Evolutionary conservation across 2,329 filamentous ascomycete genomes (phyloP).

Genomic region (Alternaria arborescens): DNA sequence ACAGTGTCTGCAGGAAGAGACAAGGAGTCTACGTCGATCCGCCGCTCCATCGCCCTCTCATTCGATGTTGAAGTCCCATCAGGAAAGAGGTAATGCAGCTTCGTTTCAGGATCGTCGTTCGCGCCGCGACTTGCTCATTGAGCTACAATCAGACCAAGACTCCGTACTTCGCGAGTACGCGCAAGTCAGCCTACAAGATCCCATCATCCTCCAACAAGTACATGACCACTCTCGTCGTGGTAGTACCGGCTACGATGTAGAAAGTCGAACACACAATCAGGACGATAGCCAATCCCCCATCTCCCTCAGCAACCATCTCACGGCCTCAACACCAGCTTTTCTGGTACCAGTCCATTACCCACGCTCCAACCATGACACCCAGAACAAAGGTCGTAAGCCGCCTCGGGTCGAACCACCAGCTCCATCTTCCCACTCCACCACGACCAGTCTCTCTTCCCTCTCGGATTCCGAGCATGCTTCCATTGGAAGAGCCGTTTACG

Average conservation of each 20-base stretch:
- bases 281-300: background rate
- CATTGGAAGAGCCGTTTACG: background rate
- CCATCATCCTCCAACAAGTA: background rate
- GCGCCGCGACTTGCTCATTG: constrained; percentile 4
- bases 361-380: background rate
- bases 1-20: background rate
- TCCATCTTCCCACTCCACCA: background rate
- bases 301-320: background rate
- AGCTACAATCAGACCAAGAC: constrained; percentile 8
- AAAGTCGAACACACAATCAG: background rate
- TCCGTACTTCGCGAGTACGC: constrained; percentile 10
- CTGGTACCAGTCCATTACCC: background rate
- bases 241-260: background rate
- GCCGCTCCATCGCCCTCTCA: constrained; percentile 3
- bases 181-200: background rate
- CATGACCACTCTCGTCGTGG: background rate
- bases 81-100: background rate
- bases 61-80: background rate
- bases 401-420: background rate
- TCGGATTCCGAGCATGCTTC: background rate
- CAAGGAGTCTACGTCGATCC: background rate
- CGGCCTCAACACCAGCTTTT: background rate
- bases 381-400: background rate
- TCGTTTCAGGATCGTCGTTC: background rate
- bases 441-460: background rate